phyloP scores from a whole-genome alignment of 2,329 filamentous ascomycete species.

The Talaromyces piceae region DNA sequence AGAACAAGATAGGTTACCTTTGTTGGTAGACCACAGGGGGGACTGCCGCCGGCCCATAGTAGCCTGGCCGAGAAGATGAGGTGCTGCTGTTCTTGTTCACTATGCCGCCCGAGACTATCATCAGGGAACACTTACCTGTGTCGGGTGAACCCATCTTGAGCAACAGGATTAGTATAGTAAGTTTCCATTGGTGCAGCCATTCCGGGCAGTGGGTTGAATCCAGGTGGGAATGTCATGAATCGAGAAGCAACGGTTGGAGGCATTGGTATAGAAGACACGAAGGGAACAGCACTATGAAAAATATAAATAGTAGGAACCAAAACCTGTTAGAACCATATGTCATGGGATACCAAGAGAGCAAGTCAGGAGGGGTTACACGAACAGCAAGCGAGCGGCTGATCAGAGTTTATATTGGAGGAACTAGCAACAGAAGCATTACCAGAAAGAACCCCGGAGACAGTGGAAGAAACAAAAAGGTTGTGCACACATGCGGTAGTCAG shows the following conservation, averaged over 20 bases:
- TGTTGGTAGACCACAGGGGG: constrained; percentile 28
- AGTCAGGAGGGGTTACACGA: neutral
- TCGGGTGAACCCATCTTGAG: constrained; percentile 26
- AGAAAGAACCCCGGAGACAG: neutral
- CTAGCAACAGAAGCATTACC: neutral
- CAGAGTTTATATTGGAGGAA: neutral
- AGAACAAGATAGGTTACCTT: constrained; percentile 21
- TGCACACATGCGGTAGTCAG: neutral
- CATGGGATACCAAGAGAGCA: neutral
- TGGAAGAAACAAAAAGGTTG: neutral
- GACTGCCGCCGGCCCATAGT: constrained; percentile 23
- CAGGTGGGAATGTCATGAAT: constrained; percentile 24
- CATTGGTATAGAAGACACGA: constrained; percentile 22
- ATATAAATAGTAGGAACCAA: neutral
- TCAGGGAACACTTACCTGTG: constrained; percentile 31
- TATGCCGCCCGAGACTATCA: no score
- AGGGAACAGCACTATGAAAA: constrained; percentile 3
- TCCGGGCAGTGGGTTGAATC: constrained; percentile 24
- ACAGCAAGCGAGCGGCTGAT: neutral
- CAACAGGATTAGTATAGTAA: constrained; percentile 23
- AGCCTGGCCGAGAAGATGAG: constrained; percentile 18
- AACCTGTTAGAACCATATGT: neutral
- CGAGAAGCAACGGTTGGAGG: constrained; percentile 22
- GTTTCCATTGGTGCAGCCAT: constrained; percentile 21
- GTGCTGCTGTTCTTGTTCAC: constrained; percentile 2